Percentiles rank a stretch among this genome's conserved stretches.
Evolutionary conservation across 2,329 filamentous ascomycete genomes (phyloP).

Genomic region (Mollisiaceae sp.): DNA sequence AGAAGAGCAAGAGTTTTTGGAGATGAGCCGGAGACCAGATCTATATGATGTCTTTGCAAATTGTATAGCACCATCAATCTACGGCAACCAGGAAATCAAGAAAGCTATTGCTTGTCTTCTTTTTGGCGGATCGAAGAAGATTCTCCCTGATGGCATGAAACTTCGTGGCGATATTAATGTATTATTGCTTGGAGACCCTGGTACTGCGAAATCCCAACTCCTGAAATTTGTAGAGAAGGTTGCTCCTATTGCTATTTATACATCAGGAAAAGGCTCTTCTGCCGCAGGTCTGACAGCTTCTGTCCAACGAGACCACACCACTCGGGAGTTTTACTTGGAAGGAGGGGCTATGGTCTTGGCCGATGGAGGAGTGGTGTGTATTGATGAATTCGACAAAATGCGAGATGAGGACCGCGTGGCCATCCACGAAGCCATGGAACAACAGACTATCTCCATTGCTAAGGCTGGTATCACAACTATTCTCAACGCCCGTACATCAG

Average conservation of each 20-base stretch:
- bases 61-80: slow-evolving; percentile 97
- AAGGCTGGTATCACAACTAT: slow-evolving; percentile 99
- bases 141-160: slow-evolving; percentile 96
- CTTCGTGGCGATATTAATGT: slow-evolving; percentile 98
- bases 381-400: slow-evolving; percentile 99
- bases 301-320: slow-evolving; percentile 89
- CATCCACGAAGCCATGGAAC: slow-evolving; percentile 99
- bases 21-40: slow-evolving; percentile 88
- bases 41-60: slow-evolving; percentile 90
- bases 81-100: slow-evolving; percentile 95
- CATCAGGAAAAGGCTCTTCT: slow-evolving; percentile 96
- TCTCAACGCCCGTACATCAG: slow-evolving; percentile 92
- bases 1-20: slow-evolving; percentile 94
- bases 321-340: slow-evolving; percentile 96
- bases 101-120: slow-evolving; percentile 94
- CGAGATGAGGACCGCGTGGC: slow-evolving; percentile 96
- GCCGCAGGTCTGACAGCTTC: slow-evolving; percentile 97
- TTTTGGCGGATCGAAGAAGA: slow-evolving; percentile 96
- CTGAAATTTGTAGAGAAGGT: slow-evolving; percentile 98
- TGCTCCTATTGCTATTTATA: slow-evolving; percentile 96
- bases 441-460: slow-evolving; percentile 98
- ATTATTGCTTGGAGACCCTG: slow-evolving; percentile 91
- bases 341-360: slow-evolving; percentile 98
- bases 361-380: slow-evolving; percentile 95
- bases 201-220: slow-evolving; percentile 96